Evolutionary conservation across 2,329 filamentous ascomycete genomes (phyloP).

Genomic region (Fusarium humuli): DNA sequence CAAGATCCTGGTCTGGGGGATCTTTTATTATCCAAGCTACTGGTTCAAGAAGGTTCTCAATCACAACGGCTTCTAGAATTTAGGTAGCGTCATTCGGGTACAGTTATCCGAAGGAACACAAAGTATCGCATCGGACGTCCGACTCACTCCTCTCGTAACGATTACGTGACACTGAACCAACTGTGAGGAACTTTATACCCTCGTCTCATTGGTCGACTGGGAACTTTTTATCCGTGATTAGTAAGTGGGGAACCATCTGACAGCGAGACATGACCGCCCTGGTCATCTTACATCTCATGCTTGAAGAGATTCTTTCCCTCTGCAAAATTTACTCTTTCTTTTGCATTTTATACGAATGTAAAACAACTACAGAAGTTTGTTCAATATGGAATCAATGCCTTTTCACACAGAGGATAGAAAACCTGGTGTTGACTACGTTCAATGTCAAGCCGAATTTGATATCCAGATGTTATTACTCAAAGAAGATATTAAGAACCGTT

Average conservation of each 20-base stretch:
- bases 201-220: background rate
- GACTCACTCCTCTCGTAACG: background rate
- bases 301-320: background rate
- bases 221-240: background rate
- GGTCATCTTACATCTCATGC: background rate
- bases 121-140: background rate
- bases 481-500: slow-evolving; percentile 3
- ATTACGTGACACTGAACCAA: background rate
- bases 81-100: background rate
- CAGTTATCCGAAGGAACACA: background rate
- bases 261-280: background rate
- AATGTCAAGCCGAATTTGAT: slow-evolving; percentile 3
- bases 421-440: slow-evolving; percentile 4
- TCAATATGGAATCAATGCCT: background rate
- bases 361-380: background rate
- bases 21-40: background rate
- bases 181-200: slow-evolving; percentile 10
- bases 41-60: background rate
- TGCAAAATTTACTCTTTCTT: background rate
- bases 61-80: background rate
- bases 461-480: slow-evolving; percentile 1
- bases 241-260: background rate
- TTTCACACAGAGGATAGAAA: background rate
- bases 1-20: background rate
- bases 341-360: background rate